Base-by-base conservation (phyloP, 1,139 yeast genomes). In the Kodamaea ohmeri region DNA sequence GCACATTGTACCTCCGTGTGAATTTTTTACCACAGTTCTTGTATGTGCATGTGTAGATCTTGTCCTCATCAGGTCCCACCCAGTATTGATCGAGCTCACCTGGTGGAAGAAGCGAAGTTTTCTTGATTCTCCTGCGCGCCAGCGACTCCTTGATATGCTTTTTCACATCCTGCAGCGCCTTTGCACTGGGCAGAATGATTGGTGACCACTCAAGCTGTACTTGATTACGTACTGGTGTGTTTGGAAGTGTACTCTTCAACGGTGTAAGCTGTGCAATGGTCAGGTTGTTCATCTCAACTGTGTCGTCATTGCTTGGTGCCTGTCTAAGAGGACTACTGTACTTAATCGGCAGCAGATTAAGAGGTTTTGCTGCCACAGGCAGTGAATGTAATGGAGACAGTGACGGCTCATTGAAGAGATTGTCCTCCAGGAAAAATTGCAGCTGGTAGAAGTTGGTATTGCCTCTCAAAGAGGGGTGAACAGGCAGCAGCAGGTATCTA, bases 11-110 rank as follows among this genome's bases (percentile, higher is more conserved):
- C 36, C 96, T 71, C 54, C 98, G 73, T 7, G 90, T 81, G 62
- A 94, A 92, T 41, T 76, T 68, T 60, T 94, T 89, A 13, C 87
- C 85, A 63, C 99, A 94, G 39, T 76, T 74, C 18, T 85, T 78
- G 60, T 73, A 92, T 42, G 77, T 71, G 60, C 99, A 94, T 27
- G 80, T 73, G 61, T 76, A 94, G 21, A 61, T 61, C 46, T 78
- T 78, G 37, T 82, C 76, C 37, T 74, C 82, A 51, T 83, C 83
- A 1, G 96, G 95, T 0, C 95, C 95, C 16, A 68, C 71, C 64
- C 94, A 83, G 54, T 84, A 88, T 41, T 76, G 77, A 58, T 92
- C 98, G 24, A 92, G 77, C 41, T 86, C 85, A 4, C 96, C 97
- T 2, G 94, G 90, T 14, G 96, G 97, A 30, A 90, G 63, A 13